Conservation (phyloP, 257 asterid species). For the Solanum paucissectum region DNA sequence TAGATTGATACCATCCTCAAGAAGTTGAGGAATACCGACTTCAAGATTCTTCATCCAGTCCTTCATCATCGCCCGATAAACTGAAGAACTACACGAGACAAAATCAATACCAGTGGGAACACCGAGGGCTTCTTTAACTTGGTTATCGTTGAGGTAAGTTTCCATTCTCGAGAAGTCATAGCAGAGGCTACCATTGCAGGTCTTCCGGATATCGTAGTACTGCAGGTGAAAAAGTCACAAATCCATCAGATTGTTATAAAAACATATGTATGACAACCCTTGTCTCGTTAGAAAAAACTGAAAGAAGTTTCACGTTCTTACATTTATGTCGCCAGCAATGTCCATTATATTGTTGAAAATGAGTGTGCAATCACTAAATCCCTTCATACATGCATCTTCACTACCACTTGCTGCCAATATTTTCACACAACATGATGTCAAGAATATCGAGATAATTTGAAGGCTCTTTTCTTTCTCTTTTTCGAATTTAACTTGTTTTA, state of each 20-base stretch:
- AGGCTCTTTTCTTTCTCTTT: not conserved
- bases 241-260: not conserved
- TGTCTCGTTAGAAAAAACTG: not conserved
- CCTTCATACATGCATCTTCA: constrained; percentile 8
- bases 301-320: constrained; percentile 6
- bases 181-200: constrained; percentile 33
- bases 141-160: constrained; percentile 21
- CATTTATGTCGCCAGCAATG: constrained; percentile 16
- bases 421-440: not conserved
- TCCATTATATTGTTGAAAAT: constrained; percentile 13
- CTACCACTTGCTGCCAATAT: constrained; percentile 10
- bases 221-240: not conserved
- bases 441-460: not conserved
- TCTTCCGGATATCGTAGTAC: constrained; percentile 46
- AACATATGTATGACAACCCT: not conserved
- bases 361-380: constrained; percentile 14
- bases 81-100: constrained; percentile 41
- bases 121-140: constrained; percentile 40
- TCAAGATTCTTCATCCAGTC: constrained; percentile 50
- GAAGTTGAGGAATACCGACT: constrained; percentile 34
- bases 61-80: constrained; percentile 26
- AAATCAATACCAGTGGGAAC: constrained; percentile 23
- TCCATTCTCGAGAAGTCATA: constrained; percentile 45
- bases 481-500: not conserved
- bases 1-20: constrained; percentile 50